Base-by-base conservation (phyloP, 2,329 filamentous ascomycete species). In the Nemania diffusa region DNA sequence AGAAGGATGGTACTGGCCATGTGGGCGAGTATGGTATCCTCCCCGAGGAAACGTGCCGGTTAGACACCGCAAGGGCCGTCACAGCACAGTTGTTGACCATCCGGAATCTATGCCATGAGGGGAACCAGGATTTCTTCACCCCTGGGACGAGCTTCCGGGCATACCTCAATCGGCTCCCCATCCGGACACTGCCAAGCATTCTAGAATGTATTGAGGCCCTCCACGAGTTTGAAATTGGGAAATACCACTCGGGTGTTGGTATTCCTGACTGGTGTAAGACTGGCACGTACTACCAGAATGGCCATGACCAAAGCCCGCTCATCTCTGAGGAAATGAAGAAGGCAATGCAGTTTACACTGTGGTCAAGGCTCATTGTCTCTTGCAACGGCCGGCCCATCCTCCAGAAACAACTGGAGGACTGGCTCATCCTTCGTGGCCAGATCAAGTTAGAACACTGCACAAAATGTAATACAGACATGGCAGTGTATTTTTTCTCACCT, bases 81-180 rank as follows among this genome's bases (percentile, higher is more conserved):
- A 60, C 51, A 0, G 72, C 75, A 0, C 34, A 57, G 3, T 63
- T 78, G 2, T 4, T 70, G 1, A 60, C 52, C 0, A 59, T 73
- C 8, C 52, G 73, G 3, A 56, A 48, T 0, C 29, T 72, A 1
- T 73, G 75, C 9, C 7, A 62, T 0, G 6, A 69, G 0, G 60
- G 69, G 1, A 27, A 27, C 1, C 70, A 77, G 13, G 72, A 77
- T 9, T 69, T 75, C 13, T 71, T 75, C 20, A 68, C 65, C 0
- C 70, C 71, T 0, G 76, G 75, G 0, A 73, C 70, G 1, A 73
- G 70, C 0, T 75, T 78, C 65, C 61, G 74, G 0, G 44, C 71
- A 1, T 78, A 70, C 42, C 69, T 78, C 0, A 72, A 78, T 17
- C 64, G 72, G 2, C 52, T 77, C 0, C 76, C 76, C 0, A 46